Evolutionary conservation across 768 basidiomycete species (phyloP).

Genomic region (Trametes maxima): DNA sequence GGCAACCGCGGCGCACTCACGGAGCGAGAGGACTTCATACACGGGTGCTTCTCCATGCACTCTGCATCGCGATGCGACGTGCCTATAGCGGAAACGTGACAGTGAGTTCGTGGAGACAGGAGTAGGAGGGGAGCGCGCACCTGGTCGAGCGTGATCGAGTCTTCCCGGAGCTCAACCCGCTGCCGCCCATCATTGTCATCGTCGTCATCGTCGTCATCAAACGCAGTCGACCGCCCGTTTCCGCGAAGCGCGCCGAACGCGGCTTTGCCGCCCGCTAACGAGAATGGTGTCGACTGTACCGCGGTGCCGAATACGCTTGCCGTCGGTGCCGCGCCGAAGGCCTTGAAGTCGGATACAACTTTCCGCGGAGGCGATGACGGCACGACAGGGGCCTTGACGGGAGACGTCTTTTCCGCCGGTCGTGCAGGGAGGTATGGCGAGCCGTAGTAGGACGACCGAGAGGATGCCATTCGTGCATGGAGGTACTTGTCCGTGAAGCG

Average conservation of each 20-base stretch:
- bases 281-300: constrained; percentile 79
- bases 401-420: constrained; percentile 26
- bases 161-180: constrained; percentile 76
- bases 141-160: constrained; percentile 91
- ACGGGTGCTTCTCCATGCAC: constrained; percentile 79
- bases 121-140: constrained; percentile 44
- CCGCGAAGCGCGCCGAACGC: constrained; percentile 80
- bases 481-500: constrained; percentile 98
- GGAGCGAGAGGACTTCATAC: constrained; percentile 39
- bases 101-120: neutral
- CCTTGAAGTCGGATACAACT: constrained; percentile 85
- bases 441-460: constrained; percentile 53
- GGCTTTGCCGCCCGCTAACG: constrained; percentile 75
- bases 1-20: neutral
- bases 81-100: constrained; percentile 48
- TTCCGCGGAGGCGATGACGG: constrained; percentile 77
- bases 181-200: constrained; percentile 62
- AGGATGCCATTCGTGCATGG: constrained; percentile 62
- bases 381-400: constrained; percentile 26
- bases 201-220: constrained; percentile 72
- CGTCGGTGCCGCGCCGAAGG: constrained; percentile 75
- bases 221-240: constrained; percentile 38
- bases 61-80: constrained; percentile 84
- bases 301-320: constrained; percentile 85
- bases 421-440: constrained; percentile 49